Conservation (phyloP, 306 rosid genomes). For the Gleditsia sinensis region DNA sequence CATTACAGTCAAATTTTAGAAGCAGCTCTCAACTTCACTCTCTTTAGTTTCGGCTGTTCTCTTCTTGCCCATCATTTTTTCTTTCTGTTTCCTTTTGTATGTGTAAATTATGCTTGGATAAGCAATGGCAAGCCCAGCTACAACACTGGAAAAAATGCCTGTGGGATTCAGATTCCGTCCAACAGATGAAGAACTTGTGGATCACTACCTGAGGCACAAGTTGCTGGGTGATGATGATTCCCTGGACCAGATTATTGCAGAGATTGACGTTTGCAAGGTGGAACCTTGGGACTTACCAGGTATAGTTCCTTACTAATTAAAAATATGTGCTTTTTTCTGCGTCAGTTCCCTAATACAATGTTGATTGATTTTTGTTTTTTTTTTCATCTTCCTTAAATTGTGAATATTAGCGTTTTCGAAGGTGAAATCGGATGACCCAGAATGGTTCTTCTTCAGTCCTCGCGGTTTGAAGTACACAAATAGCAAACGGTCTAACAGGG, state of each 20-base stretch:
- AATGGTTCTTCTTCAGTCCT: conserved; percentile 65
- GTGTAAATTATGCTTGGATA: no score
- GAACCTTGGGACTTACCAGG: conserved; percentile 3
- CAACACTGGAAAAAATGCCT: background rate
- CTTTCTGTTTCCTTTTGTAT: background rate
- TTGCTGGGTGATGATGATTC: conserved; percentile 22
- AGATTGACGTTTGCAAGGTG: background rate
- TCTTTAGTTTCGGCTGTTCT: no score
- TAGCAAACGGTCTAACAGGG: conserved; percentile 38
- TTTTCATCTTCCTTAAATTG: background rate
- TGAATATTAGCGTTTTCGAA: conserved; percentile 32
- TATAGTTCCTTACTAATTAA: background rate
- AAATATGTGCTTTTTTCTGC: background rate
- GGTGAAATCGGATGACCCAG: conserved; percentile 41
- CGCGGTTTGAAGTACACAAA: conserved; percentile 39
- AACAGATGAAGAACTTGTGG: conserved; percentile 64
- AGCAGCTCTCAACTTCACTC: no score
- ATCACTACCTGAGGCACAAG: conserved; percentile 50
- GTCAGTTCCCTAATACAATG: background rate
- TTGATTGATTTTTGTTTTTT: background rate
- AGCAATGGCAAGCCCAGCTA: conserved; percentile 6
- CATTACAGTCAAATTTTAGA: no score
- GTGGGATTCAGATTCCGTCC: conserved; percentile 69
- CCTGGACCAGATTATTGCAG: background rate
- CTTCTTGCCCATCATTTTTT: background rate